Evolutionary conservation across 768 basidiomycete species (phyloP), one percentile per base, ranked within the genome.

Genomic region (Boletus rubroflammeus): DNA sequence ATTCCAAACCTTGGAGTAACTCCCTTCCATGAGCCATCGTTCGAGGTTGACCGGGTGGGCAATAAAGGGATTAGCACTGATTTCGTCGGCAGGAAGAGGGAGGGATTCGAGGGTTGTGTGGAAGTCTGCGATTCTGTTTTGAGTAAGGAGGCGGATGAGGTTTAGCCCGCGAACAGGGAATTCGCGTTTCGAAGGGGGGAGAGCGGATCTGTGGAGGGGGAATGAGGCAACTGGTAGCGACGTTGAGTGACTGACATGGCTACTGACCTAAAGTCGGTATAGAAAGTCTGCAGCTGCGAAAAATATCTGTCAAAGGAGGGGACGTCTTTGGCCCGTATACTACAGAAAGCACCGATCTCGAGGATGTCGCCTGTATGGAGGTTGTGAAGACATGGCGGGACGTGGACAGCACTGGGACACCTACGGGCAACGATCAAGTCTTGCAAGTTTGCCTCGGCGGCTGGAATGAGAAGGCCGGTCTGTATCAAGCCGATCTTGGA

Each of bases 21-120:
- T 90, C 36, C 96, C 96, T 70, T 98, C 96, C 96, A 99, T 99
- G 42, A 98, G 80, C 91, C 95, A 98, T 47, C 90, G 80, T 70
- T 99, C 96, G 56, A 95, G 83, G 68, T 94, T 90, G 53, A 94
- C 87, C 13, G 92, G 90, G 68, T 93, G 93, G 50, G 81, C 79
- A 64, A 94, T 84, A 67, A 78, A 92, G 6, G 84, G 81, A 68
- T 88, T 89, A 31, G 82, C 77, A 29, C 77, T 74, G 56, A 87
- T 84, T 42, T 79, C 79, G 58, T 87, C 85, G 0, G 88, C 83
- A 39, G 83, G 81, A 34, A 83, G 68, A 2, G 86, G 85, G 29
- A 99, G 81, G 35, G 91, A 90, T 70, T 99, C 96, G 45, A 99
- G 83, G 13, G 93, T 86, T 21, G 94, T 97, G 72, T 99, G 96